phyloP scores from a whole-genome alignment of 495 filamentous ascomycete genomes.

The Penicillium taxi region DNA sequence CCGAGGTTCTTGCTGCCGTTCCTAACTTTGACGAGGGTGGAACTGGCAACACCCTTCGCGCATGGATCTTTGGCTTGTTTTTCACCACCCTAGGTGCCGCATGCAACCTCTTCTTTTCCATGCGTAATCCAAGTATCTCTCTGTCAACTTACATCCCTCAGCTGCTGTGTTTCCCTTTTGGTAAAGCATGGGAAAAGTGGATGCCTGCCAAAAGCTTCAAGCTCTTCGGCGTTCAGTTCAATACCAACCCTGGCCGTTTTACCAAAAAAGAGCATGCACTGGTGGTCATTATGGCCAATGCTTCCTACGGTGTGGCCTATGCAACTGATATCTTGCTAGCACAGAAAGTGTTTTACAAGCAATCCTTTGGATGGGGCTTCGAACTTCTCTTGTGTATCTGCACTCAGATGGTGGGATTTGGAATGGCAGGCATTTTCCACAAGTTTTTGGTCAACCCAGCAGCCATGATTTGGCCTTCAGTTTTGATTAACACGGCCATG shows the following conservation, averaged over 20 bases:
- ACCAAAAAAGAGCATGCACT: constrained; percentile 72
- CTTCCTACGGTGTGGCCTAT: constrained; percentile 49
- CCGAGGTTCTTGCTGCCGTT: constrained; percentile 46
- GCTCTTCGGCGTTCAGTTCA: constrained; percentile 48
- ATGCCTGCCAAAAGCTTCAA: constrained; percentile 46
- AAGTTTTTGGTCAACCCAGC: constrained; percentile 53
- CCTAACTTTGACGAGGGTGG: constrained; percentile 56
- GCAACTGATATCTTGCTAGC: constrained; percentile 60
- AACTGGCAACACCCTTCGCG: constrained; percentile 59
- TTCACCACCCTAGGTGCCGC: constrained; percentile 58
- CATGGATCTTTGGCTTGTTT: constrained; percentile 63
- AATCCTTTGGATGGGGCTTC: constrained; percentile 59
- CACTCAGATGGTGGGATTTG: constrained; percentile 65
- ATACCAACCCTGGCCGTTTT: constrained; percentile 62
- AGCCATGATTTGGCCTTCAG: constrained; percentile 70
- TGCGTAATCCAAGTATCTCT: constrained; percentile 58
- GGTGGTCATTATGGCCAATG: constrained; percentile 62
- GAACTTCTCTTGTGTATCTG: constrained; percentile 60
- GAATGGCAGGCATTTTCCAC: constrained; percentile 60
- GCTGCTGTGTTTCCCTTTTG: constrained; percentile 62
- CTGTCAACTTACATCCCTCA: constrained; percentile 62
- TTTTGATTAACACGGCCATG: constrained; percentile 54
- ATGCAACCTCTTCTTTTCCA: constrained; percentile 63
- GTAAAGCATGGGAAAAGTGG: constrained; percentile 45
- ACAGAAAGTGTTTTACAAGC: constrained; percentile 57